Evolutionary conservation across 2,329 filamentous ascomycete genomes (phyloP), one percentile per base, ranked within the genome.

Genomic region (Cadophora malorum): DNA sequence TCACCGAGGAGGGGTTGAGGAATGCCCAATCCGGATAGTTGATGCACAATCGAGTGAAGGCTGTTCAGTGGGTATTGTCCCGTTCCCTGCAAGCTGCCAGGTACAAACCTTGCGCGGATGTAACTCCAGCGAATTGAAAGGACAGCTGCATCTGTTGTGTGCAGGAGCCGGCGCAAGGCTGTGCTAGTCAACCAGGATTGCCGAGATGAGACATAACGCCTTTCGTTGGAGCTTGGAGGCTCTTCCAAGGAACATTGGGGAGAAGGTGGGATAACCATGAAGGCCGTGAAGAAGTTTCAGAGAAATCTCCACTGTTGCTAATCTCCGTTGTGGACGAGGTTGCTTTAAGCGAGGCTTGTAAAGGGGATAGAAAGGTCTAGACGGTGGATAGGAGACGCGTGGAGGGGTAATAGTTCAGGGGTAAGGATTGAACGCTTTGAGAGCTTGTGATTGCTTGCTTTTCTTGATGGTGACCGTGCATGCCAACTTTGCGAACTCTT

Each of bases 181-280:
- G 59, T 62, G 59, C 59, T 62, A 21, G 59, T 47, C 25, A 33
- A 31, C n/a, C 19, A 31, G 41, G 23, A 35, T n/a, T 62, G 59
- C 59, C 45, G 58, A 61, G 21, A 61, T 28, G 21, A 47, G 38
- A 45, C 35, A 41, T 14, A 60, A 47, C 53, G 28, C 10, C 45
- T 49, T 31, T 31, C 10, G 35, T 28, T 31, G 56, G 56, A 60
- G 58, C 38, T 38, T 41, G 55, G 33, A 58, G 16, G n/a, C n/a
- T 5, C 33, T 59, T 35, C 56, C 35, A 28, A 10, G 56, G 56
- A 41, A 59, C 21, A 12, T 25, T 59, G 33, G 56, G 56, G 33
- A 38, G 31, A 58, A 59, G 56, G 21, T 59, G 56, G 56, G 56
- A 59, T 59, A 19, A 2, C 45, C 45, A 49, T 49, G 45, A 45